Percentiles rank a stretch among this genome's conserved stretches.
Evolutionary conservation across 768 basidiomycete species (phyloP).

Genomic region (Tricholoma matsutake): DNA sequence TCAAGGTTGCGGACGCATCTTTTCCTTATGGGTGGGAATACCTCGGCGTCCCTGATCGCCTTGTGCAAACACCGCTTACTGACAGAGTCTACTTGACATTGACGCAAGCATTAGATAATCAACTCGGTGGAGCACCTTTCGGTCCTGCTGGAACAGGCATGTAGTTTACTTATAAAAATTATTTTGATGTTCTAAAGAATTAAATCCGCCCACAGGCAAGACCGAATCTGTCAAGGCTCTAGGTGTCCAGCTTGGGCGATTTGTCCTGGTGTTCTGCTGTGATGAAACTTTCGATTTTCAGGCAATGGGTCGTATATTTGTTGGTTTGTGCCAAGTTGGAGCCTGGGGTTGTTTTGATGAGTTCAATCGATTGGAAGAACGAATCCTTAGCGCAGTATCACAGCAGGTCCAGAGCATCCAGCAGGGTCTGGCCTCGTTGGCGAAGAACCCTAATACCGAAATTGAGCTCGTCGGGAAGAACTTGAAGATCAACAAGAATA

Average conservation of each 20-base stretch:
- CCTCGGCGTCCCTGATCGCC: constrained; percentile 91
- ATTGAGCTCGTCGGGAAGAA: constrained; percentile 96
- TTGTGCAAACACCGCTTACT: constrained; percentile 97
- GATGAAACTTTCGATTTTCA: constrained; percentile 99
- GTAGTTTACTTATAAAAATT: constrained; percentile 12
- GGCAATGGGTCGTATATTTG: constrained; percentile 99
- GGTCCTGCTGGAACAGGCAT: constrained; percentile 96
- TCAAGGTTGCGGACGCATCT: constrained; percentile 84
- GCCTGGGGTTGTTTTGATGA: constrained; percentile 99
- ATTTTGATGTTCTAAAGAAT: constrained; percentile 5
- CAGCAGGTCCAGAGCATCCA: constrained; percentile 99
- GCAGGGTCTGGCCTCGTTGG: constrained; percentile 83
- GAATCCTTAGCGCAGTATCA: constrained; percentile 96
- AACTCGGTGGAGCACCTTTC: constrained; percentile 96
- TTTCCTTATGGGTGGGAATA: constrained; percentile 99
- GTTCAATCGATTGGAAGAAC: constrained; percentile 97
- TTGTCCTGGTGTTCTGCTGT: constrained; percentile 99
- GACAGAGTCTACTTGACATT: constrained; percentile 96
- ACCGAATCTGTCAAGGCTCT: constrained; percentile 99
- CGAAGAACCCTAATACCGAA: constrained; percentile 81
- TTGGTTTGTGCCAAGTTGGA: constrained; percentile 97
- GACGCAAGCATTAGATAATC: constrained; percentile 92
- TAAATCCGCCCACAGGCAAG: constrained; percentile 58
- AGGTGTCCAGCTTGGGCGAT: constrained; percentile 94
- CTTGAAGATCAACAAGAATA: constrained; percentile 90